Evolutionary conservation across 768 basidiomycete species (phyloP), one percentile per base, ranked within the genome.

Genomic region (Lactarius pseudohatsudake): DNA sequence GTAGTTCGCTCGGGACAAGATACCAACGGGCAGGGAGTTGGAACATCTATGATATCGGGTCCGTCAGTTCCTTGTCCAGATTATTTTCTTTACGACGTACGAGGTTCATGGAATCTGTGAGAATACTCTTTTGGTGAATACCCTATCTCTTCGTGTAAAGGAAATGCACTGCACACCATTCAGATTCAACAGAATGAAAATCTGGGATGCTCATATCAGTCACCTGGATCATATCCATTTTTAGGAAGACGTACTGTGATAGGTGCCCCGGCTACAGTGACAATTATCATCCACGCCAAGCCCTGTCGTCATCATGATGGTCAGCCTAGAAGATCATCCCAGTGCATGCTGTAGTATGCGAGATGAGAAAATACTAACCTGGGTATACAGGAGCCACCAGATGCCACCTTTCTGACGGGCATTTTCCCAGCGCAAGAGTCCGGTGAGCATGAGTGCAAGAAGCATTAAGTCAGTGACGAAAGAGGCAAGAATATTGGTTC

Each of bases 341-440:
- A 16, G n/a, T 4, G 45, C 9, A n/a, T 47, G 45, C n/a, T 4
- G 10, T 22, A 4, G 45, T 10, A n/a, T n/a, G 10, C n/a, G 45
- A 47, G n/a, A n/a, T 7, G 22, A 22, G 11, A 22, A 40, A 56
- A 8, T 16, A 38, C 30, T 36, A n/a, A 59, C 58, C 30, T 64
- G 58, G 4, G 47, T 45, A 18, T 57, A 65, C 36, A 65, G 54
- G 20, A 61, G n/a, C 54, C 18, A 16, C 64, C 64, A 65, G 22
- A 56, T 28, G 4, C 59, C 53, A 8, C 59, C 54, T 18, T 5
- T n/a, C 34, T 1, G 8, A 36, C 28, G 64, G 4, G 54, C 22
- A 26, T 38, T 34, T 28, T 47, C 34, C 64, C 64, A 65, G 26
- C 64, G 64, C 18, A 56, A 47, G 22, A 65, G 30, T 5, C 64